Percentiles rank a stretch among this genome's conserved stretches.
These are phyloP conservation scores for Amniculicola lignicola DNA, from an alignment of 495 filamentous ascomycete species.

Conservation along the genomic window DNA sequence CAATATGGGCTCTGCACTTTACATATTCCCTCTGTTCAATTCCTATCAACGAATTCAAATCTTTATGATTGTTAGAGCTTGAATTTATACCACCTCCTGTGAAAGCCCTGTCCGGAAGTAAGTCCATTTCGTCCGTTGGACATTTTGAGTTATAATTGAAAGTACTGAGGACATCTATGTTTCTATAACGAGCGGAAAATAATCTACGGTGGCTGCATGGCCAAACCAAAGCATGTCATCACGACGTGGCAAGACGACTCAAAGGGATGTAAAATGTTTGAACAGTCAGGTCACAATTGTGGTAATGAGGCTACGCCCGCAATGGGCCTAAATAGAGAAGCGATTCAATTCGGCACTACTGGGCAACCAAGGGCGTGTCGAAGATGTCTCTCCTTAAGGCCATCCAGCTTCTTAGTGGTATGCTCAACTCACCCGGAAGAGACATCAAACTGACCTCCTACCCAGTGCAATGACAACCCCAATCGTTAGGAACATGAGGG, in stretches of 20 bases:
- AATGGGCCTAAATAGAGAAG: neutral
- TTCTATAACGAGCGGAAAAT: neutral
- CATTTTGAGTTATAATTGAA: too few species aligned
- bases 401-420: too few species aligned
- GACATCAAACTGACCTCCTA: too few species aligned
- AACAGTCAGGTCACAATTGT: neutral
- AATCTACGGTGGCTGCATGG: neutral
- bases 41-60: too few species aligned
- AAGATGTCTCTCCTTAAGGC: too few species aligned
- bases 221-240: neutral
- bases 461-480: too few species aligned
- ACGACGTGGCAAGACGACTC: neutral
- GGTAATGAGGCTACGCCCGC: neutral
- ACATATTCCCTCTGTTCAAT: too few species aligned
- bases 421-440: too few species aligned
- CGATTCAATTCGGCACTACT: neutral
- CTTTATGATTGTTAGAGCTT: too few species aligned
- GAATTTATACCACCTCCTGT: too few species aligned
- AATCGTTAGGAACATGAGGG: too few species aligned
- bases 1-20: too few species aligned
- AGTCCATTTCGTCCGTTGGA: neutral
- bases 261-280: neutral
- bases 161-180: neutral
- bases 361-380: neutral
- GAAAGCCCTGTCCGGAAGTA: neutral